Evolutionary conservation across 805 yeast genomes (phyloP), one percentile per base, ranked within the genome.

Genomic region (Kuraishia cidri): DNA sequence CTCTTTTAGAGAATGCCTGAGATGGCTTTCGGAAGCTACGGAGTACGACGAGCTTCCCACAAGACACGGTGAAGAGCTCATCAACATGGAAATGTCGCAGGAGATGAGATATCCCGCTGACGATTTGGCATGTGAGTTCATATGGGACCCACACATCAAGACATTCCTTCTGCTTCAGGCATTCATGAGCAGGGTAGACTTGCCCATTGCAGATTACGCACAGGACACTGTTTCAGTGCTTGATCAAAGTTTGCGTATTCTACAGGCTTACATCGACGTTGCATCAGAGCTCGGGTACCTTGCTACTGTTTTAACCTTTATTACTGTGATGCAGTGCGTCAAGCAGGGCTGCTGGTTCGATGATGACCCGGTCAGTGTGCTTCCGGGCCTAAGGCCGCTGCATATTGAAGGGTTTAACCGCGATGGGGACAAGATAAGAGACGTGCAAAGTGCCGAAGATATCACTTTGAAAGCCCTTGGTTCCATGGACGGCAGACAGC

Each of bases 181-280:
- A 0, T 79, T 67, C 44, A 72, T 83, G 69, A 60, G 72, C 24
- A 59, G 87, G 30, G 62, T 75, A 5, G 92, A 84, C 37, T 62
- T 92, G 30, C 98, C 97, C 2, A 84, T 92, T 47, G 94, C 95
- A 0, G 99, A 92, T 63, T 92, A 92, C 51, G 66, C 81, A 7
- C 97, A 90, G 50, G 98, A 92, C 55, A 87, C 95, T 0, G 75
- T 87, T 10, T 79, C 97, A 0, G 95, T 92, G 7, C 61, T 92
- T 36, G 99, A 94, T 49, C 98, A 92, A 59, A 76, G 94, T 6
- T 63, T 92, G 48, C 94, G 98, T 71, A 80, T 92, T 40, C 58
- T 88, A 34, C 98, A 92, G 51, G 97, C 97, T 0, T 80, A 72
- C 43, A 79, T 90, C 37, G 99, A 92, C 56, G 85, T 84, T 14